Conservation (phyloP, 192 early-diverging fungal genomes). For the Coemansia sp. region DNA sequence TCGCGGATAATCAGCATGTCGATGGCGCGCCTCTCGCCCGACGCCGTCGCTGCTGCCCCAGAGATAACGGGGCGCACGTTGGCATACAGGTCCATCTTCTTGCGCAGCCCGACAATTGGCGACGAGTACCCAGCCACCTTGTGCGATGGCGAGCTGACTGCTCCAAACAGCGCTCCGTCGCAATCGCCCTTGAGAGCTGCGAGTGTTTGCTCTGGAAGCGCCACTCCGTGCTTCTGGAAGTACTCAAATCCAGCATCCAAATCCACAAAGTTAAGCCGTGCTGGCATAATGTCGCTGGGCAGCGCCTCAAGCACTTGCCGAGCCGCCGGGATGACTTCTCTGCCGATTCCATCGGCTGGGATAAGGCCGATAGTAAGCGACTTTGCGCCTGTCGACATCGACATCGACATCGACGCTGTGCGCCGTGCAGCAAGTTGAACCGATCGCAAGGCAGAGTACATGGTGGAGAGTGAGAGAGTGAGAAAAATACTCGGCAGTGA, state of each 20-base stretch:
- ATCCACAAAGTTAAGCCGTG: constrained; percentile 76
- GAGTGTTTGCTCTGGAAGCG: constrained; percentile 89
- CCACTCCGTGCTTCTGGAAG: constrained; percentile 91
- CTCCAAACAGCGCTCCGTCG: constrained; percentile 94
- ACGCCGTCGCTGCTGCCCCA: constrained; percentile 58
- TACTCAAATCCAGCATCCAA: constrained; percentile 95
- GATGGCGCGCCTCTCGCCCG: constrained; percentile 64
- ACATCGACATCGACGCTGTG: constrained; percentile 25
- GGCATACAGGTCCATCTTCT: constrained; percentile 94
- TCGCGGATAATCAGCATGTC: constrained; percentile 98
- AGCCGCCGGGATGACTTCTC: constrained; percentile 96
- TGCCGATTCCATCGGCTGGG: constrained; percentile 96
- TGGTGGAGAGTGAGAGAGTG: background rate
- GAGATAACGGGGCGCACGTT: constrained; percentile 94
- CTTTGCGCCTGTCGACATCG: constrained; percentile 41
- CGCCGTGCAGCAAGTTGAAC: constrained; percentile 23
- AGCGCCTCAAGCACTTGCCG: constrained; percentile 84
- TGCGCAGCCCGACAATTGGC: constrained; percentile 95
- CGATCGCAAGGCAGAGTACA: constrained; percentile 47
- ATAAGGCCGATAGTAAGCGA: constrained; percentile 87
- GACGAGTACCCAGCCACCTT: constrained; percentile 98
- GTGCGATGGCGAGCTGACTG: constrained; percentile 97
- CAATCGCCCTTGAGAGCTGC: constrained; percentile 79
- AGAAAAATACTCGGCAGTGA: background rate
- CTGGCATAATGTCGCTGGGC: constrained; percentile 53